Evolutionary conservation across 192 early-diverging fungal species (phyloP), one percentile per base, ranked within the genome.

Genomic region (Piromyces sp.): DNA sequence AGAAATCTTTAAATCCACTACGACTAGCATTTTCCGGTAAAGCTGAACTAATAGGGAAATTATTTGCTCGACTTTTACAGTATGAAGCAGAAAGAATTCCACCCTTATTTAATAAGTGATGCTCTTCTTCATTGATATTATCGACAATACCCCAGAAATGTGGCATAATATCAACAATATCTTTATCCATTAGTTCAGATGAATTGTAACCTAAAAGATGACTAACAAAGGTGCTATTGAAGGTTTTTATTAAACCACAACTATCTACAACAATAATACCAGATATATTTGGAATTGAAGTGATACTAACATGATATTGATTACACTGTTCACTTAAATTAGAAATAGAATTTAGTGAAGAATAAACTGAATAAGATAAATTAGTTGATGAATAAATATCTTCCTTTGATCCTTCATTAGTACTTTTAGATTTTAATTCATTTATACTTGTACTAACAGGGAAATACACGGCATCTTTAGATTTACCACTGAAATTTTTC

Each of bases 231-330:
- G 88, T 89, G 4, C 88, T 82, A 83, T 89, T 93, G 80, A 86
- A 88, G 26, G 87, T 86, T 42, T 91, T 89, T 30, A 93, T 89
- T 26, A 85, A 30, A 0, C 92, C 91, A 37, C 83, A 82, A n/a
- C 83, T 80, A 78, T 88, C 85, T 7, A 87, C 81, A 5, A 90
- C 91, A 80, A 93, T 86, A 11, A 93, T 86, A 1, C 92, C 91
- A 15, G 91, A 87, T 68, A 93, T 93, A 13, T 89, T 88, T 1
- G 91, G 88, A 80, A 93, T 89, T 2, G 90, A 90, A 17, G 90
- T 90, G 40, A 92, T 86, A 58, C 89, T 86, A 29, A 93, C 30
- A 7, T 84, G 31, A 82, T 85, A 88, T 16, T 84, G 80, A 29
- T 80, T 30, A 68, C 51, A 68, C 4, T n/a, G 3, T 68, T n/a